These are phyloP conservation scores for Miscanthus lutarioriparius DNA, from an alignment of 176 grass and related monocot genomes.

Conservation along the genomic window DNA sequence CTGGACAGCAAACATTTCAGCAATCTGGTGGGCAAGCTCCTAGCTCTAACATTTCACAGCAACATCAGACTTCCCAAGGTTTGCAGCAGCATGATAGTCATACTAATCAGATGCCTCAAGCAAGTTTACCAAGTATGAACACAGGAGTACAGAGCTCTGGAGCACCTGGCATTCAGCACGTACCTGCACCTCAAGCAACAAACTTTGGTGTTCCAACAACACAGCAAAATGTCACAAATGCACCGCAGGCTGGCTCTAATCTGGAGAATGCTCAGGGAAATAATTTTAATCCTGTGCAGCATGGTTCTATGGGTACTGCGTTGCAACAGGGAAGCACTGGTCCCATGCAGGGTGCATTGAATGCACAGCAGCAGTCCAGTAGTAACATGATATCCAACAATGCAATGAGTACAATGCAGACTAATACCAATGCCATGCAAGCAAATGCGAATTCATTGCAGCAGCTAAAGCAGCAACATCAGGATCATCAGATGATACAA, in stretches of 20 bases:
- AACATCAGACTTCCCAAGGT: too few relatives aligned
- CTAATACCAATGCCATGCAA: constrained; percentile 65
- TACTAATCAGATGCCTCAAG: neutral
- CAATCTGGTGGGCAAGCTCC: constrained; percentile 47
- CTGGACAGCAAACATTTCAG: constrained; percentile 50
- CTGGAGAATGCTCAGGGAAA: constrained; percentile 51
- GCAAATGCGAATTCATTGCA: constrained; percentile 59
- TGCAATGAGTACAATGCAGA: constrained; percentile 55
- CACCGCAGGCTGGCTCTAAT: constrained; percentile 54
- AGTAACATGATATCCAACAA: constrained; percentile 58
- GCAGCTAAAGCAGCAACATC: constrained; percentile 74
- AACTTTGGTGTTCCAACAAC: constrained; percentile 63
- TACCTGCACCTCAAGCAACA: constrained; percentile 54
- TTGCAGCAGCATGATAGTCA: too few relatives aligned
- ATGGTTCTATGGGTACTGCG: constrained; percentile 45
- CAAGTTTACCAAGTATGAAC: neutral
- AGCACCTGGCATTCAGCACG: constrained; percentile 55
- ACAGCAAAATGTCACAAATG: constrained; percentile 71
- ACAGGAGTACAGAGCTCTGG: constrained; percentile 38
- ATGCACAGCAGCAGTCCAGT: constrained; percentile 57
- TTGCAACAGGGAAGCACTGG: constrained; percentile 56
- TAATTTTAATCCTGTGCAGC: constrained; percentile 74
- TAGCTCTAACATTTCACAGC: too few relatives aligned
- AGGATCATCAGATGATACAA: constrained; percentile 71
- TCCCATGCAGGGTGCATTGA: constrained; percentile 46